Evolutionary conservation across 352 stramenopile genomes (phyloP), one percentile per base, ranked within the genome.

Genomic region (Globisporangium canariense): DNA sequence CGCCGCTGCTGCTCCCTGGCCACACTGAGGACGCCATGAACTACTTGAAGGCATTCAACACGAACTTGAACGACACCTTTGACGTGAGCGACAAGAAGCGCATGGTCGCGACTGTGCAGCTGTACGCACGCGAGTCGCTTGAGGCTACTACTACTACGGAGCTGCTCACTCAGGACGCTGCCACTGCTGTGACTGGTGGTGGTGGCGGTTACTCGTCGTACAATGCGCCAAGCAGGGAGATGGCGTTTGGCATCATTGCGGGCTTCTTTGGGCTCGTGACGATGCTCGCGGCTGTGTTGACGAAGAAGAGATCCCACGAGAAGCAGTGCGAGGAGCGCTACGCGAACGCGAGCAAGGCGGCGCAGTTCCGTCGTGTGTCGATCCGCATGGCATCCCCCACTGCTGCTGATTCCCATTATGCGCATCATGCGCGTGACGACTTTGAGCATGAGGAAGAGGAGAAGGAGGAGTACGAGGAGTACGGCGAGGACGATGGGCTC

Each of bases 351-450:
- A 90, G 74, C 41, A 74, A 74, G 8, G 81, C 80, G 3, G 81
- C 83, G 46, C 83, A 93, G 70, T 86, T 93, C 58, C 81, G 70
- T 45, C 83, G 83, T 63, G 81, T 93, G 16, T 91, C 83, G 34
- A 81, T 90, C 66, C 75, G 76, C 45, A 91, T 93, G 83, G 78
- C 73, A 30, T 60, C 61, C 13, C 34, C 52, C 22, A 36, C 38
- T 49, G 22, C 40, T 51, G 22, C 3, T 53, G 20, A 10, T 51
- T 51, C 45, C 28, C 45, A 20, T 25, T 60, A n/a, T 43, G 18
- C 20, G 43, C 43, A 46, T 47, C 50, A 32, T 30, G 36, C 36
- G 30, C 52, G 22, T n/a, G 54, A 67, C 30, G 54, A 52, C 18
- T 54, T 57, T 22, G 38, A 25, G 50, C 78, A 87, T 30, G 73